These are phyloP conservation scores for Boletus rubroflammeus DNA, from an alignment of 768 basidiomycete species.

Conservation along the genomic window DNA sequence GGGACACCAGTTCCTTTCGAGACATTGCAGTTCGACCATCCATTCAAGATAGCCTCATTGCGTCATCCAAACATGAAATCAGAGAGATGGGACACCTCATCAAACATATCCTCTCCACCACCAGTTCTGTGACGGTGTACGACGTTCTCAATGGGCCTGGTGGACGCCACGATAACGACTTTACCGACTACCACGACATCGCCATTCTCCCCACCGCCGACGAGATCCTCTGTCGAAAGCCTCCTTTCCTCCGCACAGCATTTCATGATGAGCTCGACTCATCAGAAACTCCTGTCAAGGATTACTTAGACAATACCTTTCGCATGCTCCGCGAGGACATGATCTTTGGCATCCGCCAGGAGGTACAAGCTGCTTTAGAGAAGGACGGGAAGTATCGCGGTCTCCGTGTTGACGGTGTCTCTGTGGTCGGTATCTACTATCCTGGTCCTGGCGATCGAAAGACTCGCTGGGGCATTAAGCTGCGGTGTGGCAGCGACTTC, in stretches of 20 bases:
- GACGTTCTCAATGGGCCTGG: constrained; percentile 40
- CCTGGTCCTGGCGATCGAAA: constrained; percentile 19
- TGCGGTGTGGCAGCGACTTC: constrained; percentile 35
- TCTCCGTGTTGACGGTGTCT: constrained; percentile 29
- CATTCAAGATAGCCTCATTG: constrained; percentile 23
- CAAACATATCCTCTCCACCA: constrained; percentile 34
- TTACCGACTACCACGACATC: constrained; percentile 52
- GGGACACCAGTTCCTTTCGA: constrained; percentile 35
- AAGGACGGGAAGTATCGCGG: constrained; percentile 38
- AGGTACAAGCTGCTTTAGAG: constrained; percentile 39
- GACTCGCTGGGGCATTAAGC: constrained; percentile 41
- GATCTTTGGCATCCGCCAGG: constrained; percentile 54
- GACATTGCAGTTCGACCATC: constrained; percentile 30
- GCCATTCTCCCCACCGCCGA: constrained; percentile 60
- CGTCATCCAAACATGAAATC: constrained; percentile 24
- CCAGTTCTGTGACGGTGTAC: constrained; percentile 11
- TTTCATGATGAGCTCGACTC: constrained; percentile 13
- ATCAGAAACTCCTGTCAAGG: constrained; percentile 33
- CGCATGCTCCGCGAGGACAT: constrained; percentile 64
- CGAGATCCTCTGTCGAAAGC: constrained; percentile 45
- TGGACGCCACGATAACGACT: constrained; percentile 70
- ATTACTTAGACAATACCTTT: constrained; percentile 62
- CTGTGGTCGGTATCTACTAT: constrained; percentile 37
- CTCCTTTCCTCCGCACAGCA: constrained; percentile 47
- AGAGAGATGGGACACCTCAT: constrained; percentile 38